A percentile compares a stretch with the other conserved stretches of the same genome.
phyloP scores from a whole-genome alignment of 768 basidiomycete genomes.

The Podaxis sp. region DNA sequence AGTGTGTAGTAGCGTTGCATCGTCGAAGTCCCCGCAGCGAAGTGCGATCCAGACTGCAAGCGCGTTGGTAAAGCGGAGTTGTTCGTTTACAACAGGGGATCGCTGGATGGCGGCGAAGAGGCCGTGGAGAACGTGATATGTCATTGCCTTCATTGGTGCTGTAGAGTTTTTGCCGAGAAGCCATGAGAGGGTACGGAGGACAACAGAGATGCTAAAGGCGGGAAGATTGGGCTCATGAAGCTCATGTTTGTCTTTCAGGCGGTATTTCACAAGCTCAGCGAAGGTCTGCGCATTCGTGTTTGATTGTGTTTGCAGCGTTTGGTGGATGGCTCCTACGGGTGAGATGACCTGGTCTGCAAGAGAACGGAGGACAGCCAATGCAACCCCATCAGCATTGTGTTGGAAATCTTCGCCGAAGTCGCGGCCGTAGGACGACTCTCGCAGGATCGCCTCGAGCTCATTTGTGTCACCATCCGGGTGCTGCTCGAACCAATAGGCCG shows the following conservation, averaged over 20 bases:
- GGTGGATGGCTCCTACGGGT: constrained; percentile 46
- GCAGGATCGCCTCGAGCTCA: constrained; percentile 14
- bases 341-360: constrained; percentile 70
- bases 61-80: constrained; percentile 70
- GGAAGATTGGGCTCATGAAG: constrained; percentile 71
- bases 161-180: constrained; percentile 42
- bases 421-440: constrained; percentile 15
- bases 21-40: constrained; percentile 52
- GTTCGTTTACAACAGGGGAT: constrained; percentile 80
- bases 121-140: constrained; percentile 76
- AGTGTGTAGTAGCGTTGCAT: constrained; percentile 61
- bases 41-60: constrained; percentile 74
- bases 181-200: constrained; percentile 64
- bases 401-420: constrained; percentile 22
- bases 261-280: constrained; percentile 49
- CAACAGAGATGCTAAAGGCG: constrained; percentile 43
- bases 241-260: constrained; percentile 44
- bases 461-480: constrained; percentile 18
- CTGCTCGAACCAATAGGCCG: constrained; percentile 47
- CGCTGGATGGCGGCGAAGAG: constrained; percentile 66
- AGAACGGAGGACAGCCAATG: constrained; percentile 57
- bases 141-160: constrained; percentile 52
- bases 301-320: constrained; percentile 35
- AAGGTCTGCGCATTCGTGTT: constrained; percentile 39
- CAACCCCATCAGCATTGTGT: constrained; percentile 55